Conservation (phyloP, 164 flowering plant genomes). For the Stephania cephalantha region DNA sequence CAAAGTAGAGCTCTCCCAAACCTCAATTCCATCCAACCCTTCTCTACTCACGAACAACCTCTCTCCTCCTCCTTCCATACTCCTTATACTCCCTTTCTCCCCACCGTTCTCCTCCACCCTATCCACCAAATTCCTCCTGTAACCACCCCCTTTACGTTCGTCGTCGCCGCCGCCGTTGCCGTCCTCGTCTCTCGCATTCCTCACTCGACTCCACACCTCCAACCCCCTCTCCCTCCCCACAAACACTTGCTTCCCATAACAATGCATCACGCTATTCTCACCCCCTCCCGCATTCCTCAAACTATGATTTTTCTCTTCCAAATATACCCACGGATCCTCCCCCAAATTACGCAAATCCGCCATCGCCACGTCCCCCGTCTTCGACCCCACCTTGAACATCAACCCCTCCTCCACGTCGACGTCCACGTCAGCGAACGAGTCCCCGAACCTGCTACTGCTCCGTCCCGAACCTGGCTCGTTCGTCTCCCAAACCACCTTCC, state of each 20-base stretch:
- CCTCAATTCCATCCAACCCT: slow-evolving; percentile 79
- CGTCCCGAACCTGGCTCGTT: slow-evolving; percentile 90
- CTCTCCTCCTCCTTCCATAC: slow-evolving; percentile 77
- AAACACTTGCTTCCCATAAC: slow-evolving; percentile 72
- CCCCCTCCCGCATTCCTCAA: slow-evolving; percentile 36
- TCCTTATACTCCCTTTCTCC: slow-evolving; percentile 50
- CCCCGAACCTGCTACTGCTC: slow-evolving; percentile 77
- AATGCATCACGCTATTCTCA: slow-evolving; percentile 35
- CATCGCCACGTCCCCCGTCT: slow-evolving; percentile 72
- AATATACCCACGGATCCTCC: slow-evolving; percentile 90
- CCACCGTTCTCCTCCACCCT: slow-evolving; percentile 35
- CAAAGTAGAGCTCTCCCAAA: slow-evolving; percentile 73
- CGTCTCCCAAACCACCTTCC: slow-evolving; percentile 75
- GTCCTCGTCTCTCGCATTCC: slow-evolving; percentile 19
- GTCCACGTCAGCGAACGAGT: slow-evolving; percentile 76
- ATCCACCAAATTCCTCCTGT: slow-evolving; percentile 77
- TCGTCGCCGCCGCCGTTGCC: slow-evolving; percentile 15
- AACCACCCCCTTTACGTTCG: slow-evolving; percentile 22
- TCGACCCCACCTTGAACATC: slow-evolving; percentile 75
- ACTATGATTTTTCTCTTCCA: slow-evolving; percentile 69
- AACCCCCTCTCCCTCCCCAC: slow-evolving; percentile 60
- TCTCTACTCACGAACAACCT: slow-evolving; percentile 80
- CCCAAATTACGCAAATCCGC: slow-evolving; percentile 70
- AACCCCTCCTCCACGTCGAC: slow-evolving; percentile 42
- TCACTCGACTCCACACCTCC: slow-evolving; percentile 75